These are phyloP conservation scores for Ettlia oleoabundans DNA, from an alignment of 139 green algal species.

Conservation along the genomic window DNA sequence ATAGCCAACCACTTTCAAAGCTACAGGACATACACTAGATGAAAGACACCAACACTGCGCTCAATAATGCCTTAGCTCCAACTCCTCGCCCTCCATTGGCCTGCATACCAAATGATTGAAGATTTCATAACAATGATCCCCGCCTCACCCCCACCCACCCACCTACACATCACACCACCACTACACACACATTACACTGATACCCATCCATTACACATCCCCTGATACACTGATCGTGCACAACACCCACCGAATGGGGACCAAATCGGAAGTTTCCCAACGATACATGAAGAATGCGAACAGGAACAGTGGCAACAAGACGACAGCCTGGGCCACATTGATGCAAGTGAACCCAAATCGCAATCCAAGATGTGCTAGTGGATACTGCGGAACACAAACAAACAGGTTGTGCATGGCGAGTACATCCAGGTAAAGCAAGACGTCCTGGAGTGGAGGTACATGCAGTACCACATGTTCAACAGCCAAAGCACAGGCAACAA, in stretches of 20 bases:
- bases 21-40: too few species aligned
- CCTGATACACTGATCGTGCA: neutral
- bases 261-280: constrained; percentile 60
- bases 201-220: neutral
- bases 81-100: constrained; percentile 49
- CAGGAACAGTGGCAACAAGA: constrained; percentile 40
- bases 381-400: constrained; percentile 28
- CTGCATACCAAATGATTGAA: neutral
- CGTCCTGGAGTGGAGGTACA: neutral
- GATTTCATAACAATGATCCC: neutral
- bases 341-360: constrained; percentile 59
- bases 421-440: neutral
- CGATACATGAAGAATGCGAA: constrained; percentile 40
- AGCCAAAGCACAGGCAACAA: neutral
- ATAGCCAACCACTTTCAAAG: too few species aligned
- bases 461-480: neutral
- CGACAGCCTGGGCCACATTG: constrained; percentile 52
- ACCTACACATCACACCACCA: too few species aligned
- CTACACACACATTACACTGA: too few species aligned
- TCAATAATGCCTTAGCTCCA: neutral
- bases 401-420: neutral
- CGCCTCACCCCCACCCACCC: too few species aligned
- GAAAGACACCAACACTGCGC: too few species aligned
- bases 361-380: constrained; percentile 55
- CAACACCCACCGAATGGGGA: constrained; percentile 52